Evolutionary conservation across 345 rosid genomes (phyloP).

Genomic region (Dovyalis caffra): DNA sequence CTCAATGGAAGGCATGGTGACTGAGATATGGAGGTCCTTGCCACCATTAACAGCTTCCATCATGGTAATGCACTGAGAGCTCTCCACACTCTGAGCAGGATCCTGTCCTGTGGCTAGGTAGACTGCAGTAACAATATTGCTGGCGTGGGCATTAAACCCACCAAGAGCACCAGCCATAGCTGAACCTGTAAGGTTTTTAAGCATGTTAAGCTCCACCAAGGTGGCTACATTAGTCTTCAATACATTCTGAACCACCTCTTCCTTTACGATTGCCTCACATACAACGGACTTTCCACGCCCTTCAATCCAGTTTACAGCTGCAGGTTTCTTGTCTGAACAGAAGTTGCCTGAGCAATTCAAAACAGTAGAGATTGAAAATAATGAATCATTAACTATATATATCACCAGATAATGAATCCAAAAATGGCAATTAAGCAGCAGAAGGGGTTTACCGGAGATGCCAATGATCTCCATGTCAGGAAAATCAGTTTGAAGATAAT

Average conservation of each 20-base stretch:
- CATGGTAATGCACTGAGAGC: constrained; percentile 90
- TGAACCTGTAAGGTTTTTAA: constrained; percentile 79
- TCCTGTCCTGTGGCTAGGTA: constrained; percentile 88
- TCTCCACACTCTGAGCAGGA: constrained; percentile 88
- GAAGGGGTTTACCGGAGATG: constrained; percentile 52
- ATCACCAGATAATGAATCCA: background rate
- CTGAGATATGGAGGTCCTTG: constrained; percentile 75
- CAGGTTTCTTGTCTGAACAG: constrained; percentile 81
- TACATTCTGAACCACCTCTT: constrained; percentile 72
- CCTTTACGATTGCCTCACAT: constrained; percentile 70
- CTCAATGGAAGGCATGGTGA: constrained; percentile 87
- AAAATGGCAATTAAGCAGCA: background rate
- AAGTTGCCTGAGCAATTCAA: constrained; percentile 59
- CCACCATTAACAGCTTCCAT: constrained; percentile 81
- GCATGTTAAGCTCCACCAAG: constrained; percentile 78
- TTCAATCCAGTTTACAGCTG: constrained; percentile 45
- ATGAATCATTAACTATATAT: background rate
- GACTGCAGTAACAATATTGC: constrained; percentile 80
- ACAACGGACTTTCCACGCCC: constrained; percentile 46
- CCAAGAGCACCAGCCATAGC: constrained; percentile 87
- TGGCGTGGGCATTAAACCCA: constrained; percentile 88
- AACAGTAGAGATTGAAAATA: constrained; percentile 20
- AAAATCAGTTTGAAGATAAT: constrained; percentile 64
- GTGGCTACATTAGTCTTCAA: constrained; percentile 72
- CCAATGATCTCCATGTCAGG: constrained; percentile 89